phyloP scores from a whole-genome alignment of 129 eudicot genomes.

The Flaveria brownii region DNA sequence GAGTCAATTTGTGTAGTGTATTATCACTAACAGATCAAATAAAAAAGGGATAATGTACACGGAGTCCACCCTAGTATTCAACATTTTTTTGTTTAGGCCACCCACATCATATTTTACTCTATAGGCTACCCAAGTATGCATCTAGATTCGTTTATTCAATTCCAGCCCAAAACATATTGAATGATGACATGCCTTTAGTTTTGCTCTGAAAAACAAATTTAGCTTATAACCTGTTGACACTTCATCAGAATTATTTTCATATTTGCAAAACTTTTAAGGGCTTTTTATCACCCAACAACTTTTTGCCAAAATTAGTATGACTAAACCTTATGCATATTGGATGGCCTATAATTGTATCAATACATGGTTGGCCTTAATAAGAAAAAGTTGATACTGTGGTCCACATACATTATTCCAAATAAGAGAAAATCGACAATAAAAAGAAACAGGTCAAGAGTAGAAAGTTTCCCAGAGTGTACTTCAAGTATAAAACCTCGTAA shows the following conservation, averaged over 20 bases:
- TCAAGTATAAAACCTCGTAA: background rate
- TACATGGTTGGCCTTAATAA: background rate
- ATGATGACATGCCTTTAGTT: background rate
- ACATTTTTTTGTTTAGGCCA: background rate
- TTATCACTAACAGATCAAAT: background rate
- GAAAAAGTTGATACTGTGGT: background rate
- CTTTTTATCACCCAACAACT: background rate
- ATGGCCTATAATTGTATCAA: background rate
- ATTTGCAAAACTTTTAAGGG: background rate
- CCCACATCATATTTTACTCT: background rate
- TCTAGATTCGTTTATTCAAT: background rate
- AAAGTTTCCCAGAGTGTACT: background rate
- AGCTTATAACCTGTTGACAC: background rate
- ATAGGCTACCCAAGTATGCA: background rate
- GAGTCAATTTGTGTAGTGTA: background rate
- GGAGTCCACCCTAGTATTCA: background rate
- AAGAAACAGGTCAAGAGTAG: background rate
- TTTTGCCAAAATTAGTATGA: background rate
- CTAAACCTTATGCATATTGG: background rate
- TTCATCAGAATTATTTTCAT: slow-evolving; percentile 7
- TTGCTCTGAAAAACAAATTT: background rate
- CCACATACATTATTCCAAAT: background rate
- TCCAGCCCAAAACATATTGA: background rate
- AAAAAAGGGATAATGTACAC: background rate
- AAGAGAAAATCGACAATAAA: background rate